Evolutionary conservation across 2,329 filamentous ascomycete genomes (phyloP).

Genomic region (Remersonia thermophila): DNA sequence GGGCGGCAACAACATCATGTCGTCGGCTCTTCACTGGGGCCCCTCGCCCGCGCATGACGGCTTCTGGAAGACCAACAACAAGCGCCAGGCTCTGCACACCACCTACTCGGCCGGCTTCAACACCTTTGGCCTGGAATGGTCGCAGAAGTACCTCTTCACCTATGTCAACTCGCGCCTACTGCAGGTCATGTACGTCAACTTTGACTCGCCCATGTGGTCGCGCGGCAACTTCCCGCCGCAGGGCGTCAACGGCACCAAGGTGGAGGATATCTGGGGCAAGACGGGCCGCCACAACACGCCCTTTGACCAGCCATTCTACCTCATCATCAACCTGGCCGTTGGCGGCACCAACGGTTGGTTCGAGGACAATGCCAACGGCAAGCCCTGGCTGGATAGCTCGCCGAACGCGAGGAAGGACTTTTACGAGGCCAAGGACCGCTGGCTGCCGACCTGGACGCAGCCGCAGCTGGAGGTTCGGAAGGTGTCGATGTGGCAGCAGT

Average conservation of each 20-base stretch:
- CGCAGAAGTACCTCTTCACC: constrained; percentile 76
- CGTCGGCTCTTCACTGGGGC: constrained; percentile 73
- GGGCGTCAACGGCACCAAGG: constrained; percentile 51
- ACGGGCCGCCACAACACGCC: constrained; percentile 52
- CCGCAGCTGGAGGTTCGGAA: constrained; percentile 57
- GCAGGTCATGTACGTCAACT: constrained; percentile 70
- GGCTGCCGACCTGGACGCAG: constrained; percentile 60
- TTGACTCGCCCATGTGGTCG: constrained; percentile 54
- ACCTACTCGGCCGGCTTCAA: constrained; percentile 60
- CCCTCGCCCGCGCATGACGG: constrained; percentile 59
- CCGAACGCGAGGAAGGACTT: constrained; percentile 61
- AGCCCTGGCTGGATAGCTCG: constrained; percentile 67
- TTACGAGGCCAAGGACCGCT: constrained; percentile 53
- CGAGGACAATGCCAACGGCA: constrained; percentile 54
- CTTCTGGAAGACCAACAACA: constrained; percentile 76
- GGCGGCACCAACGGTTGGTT: constrained; percentile 79
- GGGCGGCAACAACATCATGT: constrained; percentile 71
- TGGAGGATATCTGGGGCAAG: constrained; percentile 51
- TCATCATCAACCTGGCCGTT: constrained; percentile 65
- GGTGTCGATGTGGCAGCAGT: constrained; percentile 61
- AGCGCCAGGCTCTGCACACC: constrained; percentile 60
- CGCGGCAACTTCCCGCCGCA: constrained; percentile 55
- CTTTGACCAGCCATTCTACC: constrained; percentile 65
- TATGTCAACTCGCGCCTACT: constrained; percentile 71
- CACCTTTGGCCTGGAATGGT: constrained; percentile 76